Evolutionary conservation across 495 filamentous ascomycete genomes (phyloP), one percentile per base, ranked within the genome.

Genomic region (Penicillium angulare): DNA sequence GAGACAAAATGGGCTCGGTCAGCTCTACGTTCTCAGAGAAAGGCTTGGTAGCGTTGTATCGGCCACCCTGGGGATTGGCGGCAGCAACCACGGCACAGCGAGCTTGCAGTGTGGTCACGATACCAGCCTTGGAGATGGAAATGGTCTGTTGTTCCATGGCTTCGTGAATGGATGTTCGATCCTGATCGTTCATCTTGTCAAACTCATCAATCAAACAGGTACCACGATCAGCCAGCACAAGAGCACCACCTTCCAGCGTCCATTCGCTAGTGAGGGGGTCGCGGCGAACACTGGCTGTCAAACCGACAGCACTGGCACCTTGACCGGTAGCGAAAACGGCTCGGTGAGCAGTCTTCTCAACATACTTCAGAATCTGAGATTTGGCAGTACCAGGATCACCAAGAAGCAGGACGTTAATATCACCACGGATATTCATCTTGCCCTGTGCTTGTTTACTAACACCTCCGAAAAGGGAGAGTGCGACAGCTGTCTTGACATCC

Each of bases 121-220:
- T 99, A 66, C 95, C 95, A 6, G 95, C 95, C 68, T 99, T 99
- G 50, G 90, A 96, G 68, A 99, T 97, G 45, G 95, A 99, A 57
- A 99, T 99, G n/a, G 95, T 97, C 66, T 99, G 95, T 69, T 99
- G 95, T 68, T 99, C 95, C 95, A 99, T 99, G 50, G 95, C 95
- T 78, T 99, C 95, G 79, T 99, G 95, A 65, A 99, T 99, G 18
- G 89, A 95, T 1, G 95, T 99, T 35, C 93, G 79, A 67, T 99
- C 95, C 60, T 97, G 90, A 66, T 99, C 95, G 71, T 99, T 99
- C 95, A 99, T 99, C 79, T 99, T 99, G 80, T 99, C 95, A 68
- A 99, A 99, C 68, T 99, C 95, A 66, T 99, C 95, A 58, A 99
- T 99, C 24, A 99, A 77, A 64, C 95, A 99, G 29, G 89, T 95